phyloP scores from a whole-genome alignment of 257 asterid genomes.

The Euphrasia confusa region DNA sequence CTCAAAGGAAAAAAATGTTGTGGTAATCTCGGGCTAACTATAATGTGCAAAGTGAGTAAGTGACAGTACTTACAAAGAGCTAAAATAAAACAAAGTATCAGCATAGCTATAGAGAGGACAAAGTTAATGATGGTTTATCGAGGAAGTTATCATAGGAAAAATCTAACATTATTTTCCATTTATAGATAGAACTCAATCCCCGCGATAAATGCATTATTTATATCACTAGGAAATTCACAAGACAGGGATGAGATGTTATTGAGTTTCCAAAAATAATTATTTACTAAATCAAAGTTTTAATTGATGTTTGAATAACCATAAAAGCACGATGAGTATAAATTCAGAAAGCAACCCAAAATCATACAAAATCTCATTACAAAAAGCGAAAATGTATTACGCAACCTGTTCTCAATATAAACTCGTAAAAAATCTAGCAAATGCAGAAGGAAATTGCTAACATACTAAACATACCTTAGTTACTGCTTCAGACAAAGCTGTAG shows the following conservation, averaged over 20 bases:
- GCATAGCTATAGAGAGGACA: not conserved
- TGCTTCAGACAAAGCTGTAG: conserved; percentile 85
- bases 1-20: conserved; percentile 2
- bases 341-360: no score
- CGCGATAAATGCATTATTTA: not conserved
- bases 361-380: no score
- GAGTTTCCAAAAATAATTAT: not conserved
- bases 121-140: not conserved
- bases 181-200: not conserved
- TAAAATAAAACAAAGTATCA: not conserved
- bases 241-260: not conserved
- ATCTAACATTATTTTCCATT: conserved; percentile 12
- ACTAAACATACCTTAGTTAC: conserved; percentile 54
- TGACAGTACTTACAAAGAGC: not conserved
- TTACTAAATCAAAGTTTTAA: no score
- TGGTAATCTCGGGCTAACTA: not conserved
- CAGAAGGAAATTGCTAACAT: conserved; percentile 2
- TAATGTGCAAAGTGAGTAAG: not conserved
- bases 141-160: conserved; percentile 8
- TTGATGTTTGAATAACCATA: no score
- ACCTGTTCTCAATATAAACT: conserved; percentile 3
- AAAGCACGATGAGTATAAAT: no score
- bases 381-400: no score
- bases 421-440: conserved; percentile 5
- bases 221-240: not conserved